These are phyloP conservation scores for Melastoma malabathricum DNA, from an alignment of 345 rosid genomes.

Conservation along the genomic window DNA sequence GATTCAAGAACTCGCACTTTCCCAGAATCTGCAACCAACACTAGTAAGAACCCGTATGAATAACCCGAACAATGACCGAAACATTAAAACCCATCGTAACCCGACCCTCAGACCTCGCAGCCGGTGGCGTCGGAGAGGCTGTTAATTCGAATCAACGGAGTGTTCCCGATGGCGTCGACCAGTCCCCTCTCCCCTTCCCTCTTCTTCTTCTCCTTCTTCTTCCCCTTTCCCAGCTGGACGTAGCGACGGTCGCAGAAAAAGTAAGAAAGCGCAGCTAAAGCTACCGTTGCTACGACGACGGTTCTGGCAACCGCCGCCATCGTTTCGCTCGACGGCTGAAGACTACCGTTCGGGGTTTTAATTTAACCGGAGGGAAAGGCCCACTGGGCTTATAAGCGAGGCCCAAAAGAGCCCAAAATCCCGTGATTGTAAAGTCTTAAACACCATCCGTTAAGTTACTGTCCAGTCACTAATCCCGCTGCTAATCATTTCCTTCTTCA, in stretches of 20 bases:
- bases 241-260: constrained; percentile 15
- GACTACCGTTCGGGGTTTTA: no score
- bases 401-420: no score
- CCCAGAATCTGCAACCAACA: constrained; percentile 53
- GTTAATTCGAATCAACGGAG: constrained; percentile 79
- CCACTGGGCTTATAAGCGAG: no score
- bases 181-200: constrained; percentile 31
- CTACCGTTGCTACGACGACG: constrained; percentile 28
- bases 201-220: constrained; percentile 30
- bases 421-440: no score
- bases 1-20: constrained; percentile 89
- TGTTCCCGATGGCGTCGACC: constrained; percentile 61
- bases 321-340: constrained; percentile 28
- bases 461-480: no score
- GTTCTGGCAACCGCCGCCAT: constrained; percentile 28
- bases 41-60: background rate
- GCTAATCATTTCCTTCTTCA: no score
- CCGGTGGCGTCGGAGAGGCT: constrained; percentile 94
- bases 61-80: background rate
- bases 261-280: constrained; percentile 38
- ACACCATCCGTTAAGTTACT: no score
- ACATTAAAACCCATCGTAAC: background rate
- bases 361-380: no score
- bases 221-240: constrained; percentile 5
- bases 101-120: constrained; percentile 48